Conservation (phyloP, 306 rosid genomes). For the Gleditsia sinensis region DNA sequence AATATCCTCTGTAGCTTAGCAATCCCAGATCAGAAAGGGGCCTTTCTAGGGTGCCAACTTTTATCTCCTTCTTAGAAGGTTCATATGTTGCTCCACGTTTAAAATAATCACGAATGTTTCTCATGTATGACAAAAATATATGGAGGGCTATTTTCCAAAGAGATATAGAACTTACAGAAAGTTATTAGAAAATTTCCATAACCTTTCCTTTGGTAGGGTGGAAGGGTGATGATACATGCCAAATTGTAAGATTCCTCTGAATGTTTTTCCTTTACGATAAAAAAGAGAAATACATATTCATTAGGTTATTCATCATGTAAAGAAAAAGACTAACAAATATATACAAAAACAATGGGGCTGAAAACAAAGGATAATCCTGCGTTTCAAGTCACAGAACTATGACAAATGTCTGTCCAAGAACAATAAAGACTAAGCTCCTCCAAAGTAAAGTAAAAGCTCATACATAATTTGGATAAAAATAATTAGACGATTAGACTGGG, state of each 20-base stretch:
- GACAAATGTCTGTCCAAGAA: slow-evolving; percentile 2
- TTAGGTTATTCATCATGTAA: slow-evolving; percentile 14
- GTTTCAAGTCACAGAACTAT: slow-evolving; percentile 16
- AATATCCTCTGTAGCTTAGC: slow-evolving; percentile 97
- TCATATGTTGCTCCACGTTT: slow-evolving; percentile 79
- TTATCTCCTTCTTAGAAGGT: slow-evolving; percentile 95
- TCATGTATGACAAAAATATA: slow-evolving; percentile 19
- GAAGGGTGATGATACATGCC: slow-evolving; percentile 98
- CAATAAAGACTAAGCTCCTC: slow-evolving; percentile 1
- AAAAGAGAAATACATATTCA: slow-evolving; percentile 10
- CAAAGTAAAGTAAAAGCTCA: slow-evolving; percentile 1
- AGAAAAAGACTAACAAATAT: slow-evolving; percentile 16
- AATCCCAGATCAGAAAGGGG: slow-evolving; percentile 98
- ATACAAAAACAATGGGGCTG: neutral
- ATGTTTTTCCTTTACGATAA: slow-evolving; percentile 85
- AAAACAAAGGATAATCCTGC: neutral
- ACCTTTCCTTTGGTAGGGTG: slow-evolving; percentile 99
- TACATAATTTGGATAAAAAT: neutral
- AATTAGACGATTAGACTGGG: neutral
- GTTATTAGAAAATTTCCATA: slow-evolving; percentile 98
- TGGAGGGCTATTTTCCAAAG: neutral
- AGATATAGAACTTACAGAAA: slow-evolving; percentile 68
- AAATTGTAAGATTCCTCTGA: slow-evolving; percentile 97
- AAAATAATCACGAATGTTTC: slow-evolving; percentile 27
- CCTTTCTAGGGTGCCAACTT: slow-evolving; percentile 97